Evolutionary conservation across 441 rosid genomes (phyloP).

Genomic region (Gossypium lobatum): DNA sequence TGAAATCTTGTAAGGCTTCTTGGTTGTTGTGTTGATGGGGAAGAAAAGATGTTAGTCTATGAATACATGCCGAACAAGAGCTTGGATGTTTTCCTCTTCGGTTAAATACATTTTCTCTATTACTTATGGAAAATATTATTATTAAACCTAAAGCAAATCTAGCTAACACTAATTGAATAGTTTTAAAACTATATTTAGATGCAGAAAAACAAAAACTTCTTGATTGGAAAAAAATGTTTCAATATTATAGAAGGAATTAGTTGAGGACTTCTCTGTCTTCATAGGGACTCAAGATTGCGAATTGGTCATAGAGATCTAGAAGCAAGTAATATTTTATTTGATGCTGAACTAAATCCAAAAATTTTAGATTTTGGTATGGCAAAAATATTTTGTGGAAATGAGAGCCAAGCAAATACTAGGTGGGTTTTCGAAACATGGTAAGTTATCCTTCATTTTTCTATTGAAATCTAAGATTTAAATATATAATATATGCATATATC

Average conservation of each 20-base stretch:
- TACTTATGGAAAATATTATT: neutral
- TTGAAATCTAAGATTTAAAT: neutral
- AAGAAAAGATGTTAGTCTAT: conserved; percentile 48
- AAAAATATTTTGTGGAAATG: conserved; percentile 35
- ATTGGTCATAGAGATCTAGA: conserved; percentile 57
- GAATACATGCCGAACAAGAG: conserved; percentile 51
- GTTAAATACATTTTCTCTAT: neutral
- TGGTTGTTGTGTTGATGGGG: conserved; percentile 43
- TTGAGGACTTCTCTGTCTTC: conserved; percentile 60
- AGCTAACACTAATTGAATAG: neutral
- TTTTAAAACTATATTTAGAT: neutral
- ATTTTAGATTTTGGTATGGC: conserved; percentile 67
- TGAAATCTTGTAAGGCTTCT: conserved; percentile 44
- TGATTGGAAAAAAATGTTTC: conserved; percentile 38
- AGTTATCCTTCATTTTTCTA: neutral
- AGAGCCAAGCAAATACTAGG: conserved; percentile 40
- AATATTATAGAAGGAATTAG: conserved; percentile 44
- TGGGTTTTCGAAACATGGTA: conserved; percentile 54
- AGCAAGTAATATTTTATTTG: conserved; percentile 53
- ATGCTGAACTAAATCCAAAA: conserved; percentile 44
- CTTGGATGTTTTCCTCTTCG: conserved; percentile 35
- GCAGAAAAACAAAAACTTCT: neutral
- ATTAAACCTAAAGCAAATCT: neutral
- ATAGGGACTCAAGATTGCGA: conserved; percentile 50
- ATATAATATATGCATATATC: neutral